Base-by-base conservation (phyloP, 805 yeast genomes). In the Brettanomyces nanus region DNA sequence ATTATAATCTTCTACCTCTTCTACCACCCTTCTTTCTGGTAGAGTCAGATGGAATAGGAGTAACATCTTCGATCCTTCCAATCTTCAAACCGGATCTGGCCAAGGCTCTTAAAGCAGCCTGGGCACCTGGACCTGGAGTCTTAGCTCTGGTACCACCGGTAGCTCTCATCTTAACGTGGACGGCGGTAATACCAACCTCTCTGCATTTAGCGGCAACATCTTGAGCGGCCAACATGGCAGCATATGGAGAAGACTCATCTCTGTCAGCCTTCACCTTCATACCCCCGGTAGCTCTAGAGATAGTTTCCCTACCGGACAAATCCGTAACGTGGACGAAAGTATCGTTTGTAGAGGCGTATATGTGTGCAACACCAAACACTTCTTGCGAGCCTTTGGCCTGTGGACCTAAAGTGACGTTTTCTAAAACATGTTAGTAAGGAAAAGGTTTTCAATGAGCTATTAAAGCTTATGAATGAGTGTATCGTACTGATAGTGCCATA, bases 21-120 rank as follows among this genome's bases (percentile, higher is more conserved):
- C 98, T 92, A 85, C 99, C 99, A 86, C 98, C 98, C 95, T 92
- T 94, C 86, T 90, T 85, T 84, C 99, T 92, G 72, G 98, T 94
- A 63, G 97, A 89, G 75, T 92, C 99, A 59, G 98, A 92, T 72
- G 99, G 99, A 63, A 92, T 89, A 72, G 98, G 98, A 59, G 99
- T 92, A 58, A 92, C 98, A 72, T 92, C 99, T 80, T 94, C 99
- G 61, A 92, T 92, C 76, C 99, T 87, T 63, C 99, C 99, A 58
- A 92, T 92, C 82, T 95, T 89, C 73, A 92, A 79, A 70, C 99
- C 99, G 56, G 97, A 87, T 82, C 99, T 89, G 64, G 99, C 97
- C 65, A 90, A 74, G 67, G 97, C 96, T 83, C 98, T 84, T 70
- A 90, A 74, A 71, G 96, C 95, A 56, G 95, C 83, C 80, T 92